Conservation (phyloP, 352 stramenopile genomes). For the Pythium aquatile region DNA sequence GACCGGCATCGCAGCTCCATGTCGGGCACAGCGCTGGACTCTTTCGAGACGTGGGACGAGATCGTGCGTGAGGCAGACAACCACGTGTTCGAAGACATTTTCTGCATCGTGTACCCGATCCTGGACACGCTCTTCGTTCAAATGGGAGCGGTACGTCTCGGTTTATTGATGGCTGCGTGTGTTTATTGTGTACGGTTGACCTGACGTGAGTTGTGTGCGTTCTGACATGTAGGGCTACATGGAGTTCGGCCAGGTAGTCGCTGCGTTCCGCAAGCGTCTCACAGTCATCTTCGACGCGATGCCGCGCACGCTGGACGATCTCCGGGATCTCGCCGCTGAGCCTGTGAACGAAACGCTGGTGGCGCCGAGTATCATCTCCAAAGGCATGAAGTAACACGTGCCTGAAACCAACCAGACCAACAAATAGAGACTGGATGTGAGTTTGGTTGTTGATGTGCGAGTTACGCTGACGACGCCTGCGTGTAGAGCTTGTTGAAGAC, state of each 20-base stretch:
- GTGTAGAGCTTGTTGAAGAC: slow-evolving; percentile 49
- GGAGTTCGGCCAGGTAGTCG: slow-evolving; percentile 84
- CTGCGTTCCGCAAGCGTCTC: slow-evolving; percentile 62
- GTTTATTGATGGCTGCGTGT: background rate
- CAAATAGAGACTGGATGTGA: slow-evolving; percentile 21
- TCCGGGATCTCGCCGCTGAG: slow-evolving; percentile 64
- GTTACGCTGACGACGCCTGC: slow-evolving; percentile 6
- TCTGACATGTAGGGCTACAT: slow-evolving; percentile 71
- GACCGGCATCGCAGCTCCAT: slow-evolving; percentile 25
- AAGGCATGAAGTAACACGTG: slow-evolving; percentile 23
- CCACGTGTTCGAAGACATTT: slow-evolving; percentile 85
- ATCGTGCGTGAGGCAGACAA: slow-evolving; percentile 67
- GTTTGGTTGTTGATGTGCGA: background rate
- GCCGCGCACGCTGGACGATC: slow-evolving; percentile 54
- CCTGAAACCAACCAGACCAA: slow-evolving; percentile 5
- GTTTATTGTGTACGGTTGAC: background rate
- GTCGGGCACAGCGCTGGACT: slow-evolving; percentile 30
- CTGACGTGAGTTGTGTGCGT: slow-evolving; percentile 5
- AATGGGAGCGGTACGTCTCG: slow-evolving; percentile 75
- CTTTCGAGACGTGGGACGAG: slow-evolving; percentile 73
- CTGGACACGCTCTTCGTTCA: slow-evolving; percentile 84
- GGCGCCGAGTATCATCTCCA: slow-evolving; percentile 33
- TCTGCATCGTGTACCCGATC: slow-evolving; percentile 78
- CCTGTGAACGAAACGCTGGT: slow-evolving; percentile 62
- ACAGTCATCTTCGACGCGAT: slow-evolving; percentile 71